Evolutionary conservation across 2,329 filamentous ascomycete species (phyloP).

Genomic region (Blastomyces percursus): DNA sequence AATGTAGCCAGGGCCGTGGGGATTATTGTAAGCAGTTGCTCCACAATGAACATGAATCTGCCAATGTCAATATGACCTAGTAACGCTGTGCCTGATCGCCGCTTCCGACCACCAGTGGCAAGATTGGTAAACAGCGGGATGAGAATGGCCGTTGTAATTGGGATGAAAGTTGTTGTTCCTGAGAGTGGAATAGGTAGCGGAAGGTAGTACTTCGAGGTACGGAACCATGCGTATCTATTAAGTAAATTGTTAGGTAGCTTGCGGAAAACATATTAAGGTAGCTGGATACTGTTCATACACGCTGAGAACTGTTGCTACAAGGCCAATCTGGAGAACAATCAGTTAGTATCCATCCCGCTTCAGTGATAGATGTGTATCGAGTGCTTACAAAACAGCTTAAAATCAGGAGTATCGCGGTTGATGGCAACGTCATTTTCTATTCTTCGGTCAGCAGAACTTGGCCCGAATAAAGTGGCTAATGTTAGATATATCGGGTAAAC

Average conservation of each 20-base stretch:
- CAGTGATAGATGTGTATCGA: background rate
- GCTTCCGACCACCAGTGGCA: background rate
- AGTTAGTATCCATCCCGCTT: background rate
- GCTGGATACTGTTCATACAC: background rate
- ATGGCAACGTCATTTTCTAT: background rate
- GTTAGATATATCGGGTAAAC: background rate
- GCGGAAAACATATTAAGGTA: too few relatives aligned
- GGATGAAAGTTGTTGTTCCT: slow-evolving; percentile 6
- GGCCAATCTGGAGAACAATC: background rate
- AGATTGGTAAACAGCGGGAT: background rate
- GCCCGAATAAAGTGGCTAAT: background rate
- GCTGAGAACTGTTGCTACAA: slow-evolving; percentile 6
- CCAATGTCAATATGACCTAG: background rate
- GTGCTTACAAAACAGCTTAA: background rate
- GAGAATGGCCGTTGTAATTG: slow-evolving; percentile 1
- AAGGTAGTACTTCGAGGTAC: slow-evolving; percentile 7
- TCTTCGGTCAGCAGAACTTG: background rate
- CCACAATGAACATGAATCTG: slow-evolving; percentile 2
- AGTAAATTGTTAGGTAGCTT: background rate
- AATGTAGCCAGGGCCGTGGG: slow-evolving; percentile 7
- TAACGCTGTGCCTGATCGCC: background rate
- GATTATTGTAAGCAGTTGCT: slow-evolving; percentile 4
- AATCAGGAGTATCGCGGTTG: background rate
- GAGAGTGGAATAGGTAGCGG: slow-evolving; percentile 4
- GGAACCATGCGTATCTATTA: slow-evolving; percentile 9